phyloP scores from a whole-genome alignment of 2,329 filamentous ascomycete genomes.

The Dactylellina parvicollis region DNA sequence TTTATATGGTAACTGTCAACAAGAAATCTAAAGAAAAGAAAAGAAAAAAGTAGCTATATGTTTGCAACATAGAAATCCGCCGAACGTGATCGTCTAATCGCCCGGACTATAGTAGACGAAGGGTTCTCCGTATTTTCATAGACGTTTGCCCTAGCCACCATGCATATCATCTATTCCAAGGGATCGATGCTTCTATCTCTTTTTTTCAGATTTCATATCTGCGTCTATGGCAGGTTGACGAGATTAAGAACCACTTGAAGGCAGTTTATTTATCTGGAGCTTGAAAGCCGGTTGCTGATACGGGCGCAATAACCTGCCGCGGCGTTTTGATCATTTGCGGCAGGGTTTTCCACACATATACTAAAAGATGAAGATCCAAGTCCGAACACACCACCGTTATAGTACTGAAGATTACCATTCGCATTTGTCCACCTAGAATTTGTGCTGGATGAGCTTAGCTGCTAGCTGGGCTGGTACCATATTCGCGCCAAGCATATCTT shows the following conservation, averaged over 20 bases:
- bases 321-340: background rate
- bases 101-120: too few relatives aligned
- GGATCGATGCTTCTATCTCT: too few relatives aligned
- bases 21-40: too few relatives aligned
- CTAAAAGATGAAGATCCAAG: background rate
- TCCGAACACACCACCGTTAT: background rate
- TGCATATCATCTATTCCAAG: background rate
- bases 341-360: background rate
- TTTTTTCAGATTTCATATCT: background rate
- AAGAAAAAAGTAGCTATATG: too few relatives aligned
- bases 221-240: background rate
- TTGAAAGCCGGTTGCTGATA: conserved; percentile 1
- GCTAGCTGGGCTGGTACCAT: background rate
- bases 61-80: too few relatives aligned
- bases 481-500: background rate
- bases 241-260: background rate
- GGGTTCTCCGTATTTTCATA: too few relatives aligned
- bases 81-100: too few relatives aligned
- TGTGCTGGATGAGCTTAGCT: background rate
- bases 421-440: conserved; percentile 9
- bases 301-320: conserved; percentile 4
- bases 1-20: too few relatives aligned
- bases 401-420: background rate
- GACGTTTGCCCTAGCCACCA: too few relatives aligned
- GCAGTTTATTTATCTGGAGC: background rate